Percentiles rank a stretch among this genome's conserved stretches.
Evolutionary conservation across 768 basidiomycete genomes (phyloP).

Genomic region (Mycena olivaceomarginata): DNA sequence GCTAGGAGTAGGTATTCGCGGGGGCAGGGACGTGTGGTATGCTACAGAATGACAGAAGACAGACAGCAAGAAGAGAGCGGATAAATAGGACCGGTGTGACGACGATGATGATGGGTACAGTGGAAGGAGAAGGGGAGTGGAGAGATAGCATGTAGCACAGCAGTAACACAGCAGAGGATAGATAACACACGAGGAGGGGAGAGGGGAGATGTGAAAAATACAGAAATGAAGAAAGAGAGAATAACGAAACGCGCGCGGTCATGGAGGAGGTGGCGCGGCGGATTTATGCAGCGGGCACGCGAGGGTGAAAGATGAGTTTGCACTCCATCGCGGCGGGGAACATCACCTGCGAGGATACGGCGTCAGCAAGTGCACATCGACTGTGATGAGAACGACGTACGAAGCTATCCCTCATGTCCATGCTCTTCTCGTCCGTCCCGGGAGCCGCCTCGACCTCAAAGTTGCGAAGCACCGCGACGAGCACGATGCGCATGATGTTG

Average conservation of each 20-base stretch:
- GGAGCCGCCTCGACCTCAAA: conserved; percentile 80
- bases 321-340: conserved; percentile 88
- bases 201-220: conserved; percentile 2
- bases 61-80: conserved; percentile 32
- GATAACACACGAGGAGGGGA: neutral
- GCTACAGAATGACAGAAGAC: conserved; percentile 32
- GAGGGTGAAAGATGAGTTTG: conserved; percentile 80
- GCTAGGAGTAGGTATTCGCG: neutral
- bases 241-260: neutral
- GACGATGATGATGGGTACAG: conserved; percentile 12
- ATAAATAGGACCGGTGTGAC: conserved; percentile 36
- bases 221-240: neutral
- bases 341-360: conserved; percentile 69
- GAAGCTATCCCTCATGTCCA: conserved; percentile 90
- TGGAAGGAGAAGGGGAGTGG: neutral
- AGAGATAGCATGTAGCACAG: conserved; percentile 26
- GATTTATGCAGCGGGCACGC: conserved; percentile 45
- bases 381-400: conserved; percentile 63
- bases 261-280: conserved; percentile 30
- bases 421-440: conserved; percentile 84
- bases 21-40: conserved; percentile 21
- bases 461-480: conserved; percentile 78
- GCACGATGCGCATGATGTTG: conserved; percentile 75
- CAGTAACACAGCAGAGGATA: conserved; percentile 21
- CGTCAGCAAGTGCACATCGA: neutral